These are phyloP conservation scores for Kwoniella mangroviensis DNA, from an alignment of 768 basidiomycete species.

Conservation along the genomic window DNA sequence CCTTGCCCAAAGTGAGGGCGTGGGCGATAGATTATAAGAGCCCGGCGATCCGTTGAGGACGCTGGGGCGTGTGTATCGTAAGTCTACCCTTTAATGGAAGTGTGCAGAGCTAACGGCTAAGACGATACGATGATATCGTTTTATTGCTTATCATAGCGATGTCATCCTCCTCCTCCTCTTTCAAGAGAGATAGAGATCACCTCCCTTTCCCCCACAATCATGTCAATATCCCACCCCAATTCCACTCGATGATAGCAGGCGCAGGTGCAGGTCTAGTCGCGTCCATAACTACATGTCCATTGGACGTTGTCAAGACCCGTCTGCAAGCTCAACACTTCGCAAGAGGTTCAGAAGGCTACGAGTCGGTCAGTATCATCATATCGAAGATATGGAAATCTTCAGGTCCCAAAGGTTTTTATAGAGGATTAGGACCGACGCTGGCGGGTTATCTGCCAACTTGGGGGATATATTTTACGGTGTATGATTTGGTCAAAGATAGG, in stretches of 20 bases:
- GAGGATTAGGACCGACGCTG: slow-evolving; percentile 95
- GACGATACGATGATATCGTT: too few relatives aligned
- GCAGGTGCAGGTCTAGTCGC: slow-evolving; percentile 93
- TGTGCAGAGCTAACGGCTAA: too few relatives aligned
- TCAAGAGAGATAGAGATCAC: not conserved
- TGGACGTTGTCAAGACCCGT: slow-evolving; percentile 97
- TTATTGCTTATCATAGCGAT: slow-evolving; percentile 7
- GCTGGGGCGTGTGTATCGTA: slow-evolving; percentile 18
- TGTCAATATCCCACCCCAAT: slow-evolving; percentile 42
- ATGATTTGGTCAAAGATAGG: slow-evolving; percentile 87
- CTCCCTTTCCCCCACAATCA: slow-evolving; percentile 16
- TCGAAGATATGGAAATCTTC: slow-evolving; percentile 66
- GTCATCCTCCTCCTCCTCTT: slow-evolving; percentile 18
- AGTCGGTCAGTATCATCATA: slow-evolving; percentile 71
- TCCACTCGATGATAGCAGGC: slow-evolving; percentile 68
- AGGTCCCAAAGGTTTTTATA: slow-evolving; percentile 87
- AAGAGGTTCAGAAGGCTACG: slow-evolving; percentile 72
- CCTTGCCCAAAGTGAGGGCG: slow-evolving; percentile 13
- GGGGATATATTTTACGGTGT: slow-evolving; percentile 98
- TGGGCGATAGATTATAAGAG: slow-evolving; percentile 10
- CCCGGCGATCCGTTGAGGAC: slow-evolving; percentile 20
- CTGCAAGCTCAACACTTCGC: slow-evolving; percentile 87
- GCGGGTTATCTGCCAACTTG: slow-evolving; percentile 97
- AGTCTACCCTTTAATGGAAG: not conserved
- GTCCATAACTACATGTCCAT: slow-evolving; percentile 90